Evolutionary conservation across 805 yeast genomes (phyloP), one percentile per base, ranked within the genome.

Genomic region (Saccharomycopsis sp.): DNA sequence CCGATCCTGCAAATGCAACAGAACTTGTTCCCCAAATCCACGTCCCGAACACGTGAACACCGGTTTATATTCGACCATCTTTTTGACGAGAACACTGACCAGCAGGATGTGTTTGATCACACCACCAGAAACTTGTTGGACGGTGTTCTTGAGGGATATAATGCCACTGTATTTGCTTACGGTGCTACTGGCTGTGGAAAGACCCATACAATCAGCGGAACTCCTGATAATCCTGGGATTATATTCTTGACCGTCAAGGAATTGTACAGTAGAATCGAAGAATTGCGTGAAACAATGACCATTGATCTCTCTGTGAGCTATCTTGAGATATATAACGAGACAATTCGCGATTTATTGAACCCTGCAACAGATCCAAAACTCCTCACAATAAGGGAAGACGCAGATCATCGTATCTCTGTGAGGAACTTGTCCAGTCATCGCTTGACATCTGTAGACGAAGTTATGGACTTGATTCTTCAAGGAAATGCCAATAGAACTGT

Each of bases 181-280:
- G 98, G 98, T 1, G 96, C 98, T 29, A 92, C 98, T 0, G 98
- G 98, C 0, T 92, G 97, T 70, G 98, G 98, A n/a, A 92, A 92
- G 68, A 92, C 97, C 0, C 90, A 87, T 69, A 92, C 98, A 0
- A 87, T 92, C 35, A 81, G 86, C 68, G 97, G 97, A 0, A 79
- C 85, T 0, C 78, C 83, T 0, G 80, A 80, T 1, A 72, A 79
- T 24, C 97, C 96, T 0, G 97, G 97, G 0, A 80, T 92, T 14
- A 86, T 90, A 0, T 88, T 85, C 65, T 72, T 85, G 49, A 85
- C 97, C 0, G 84, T 89, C 86, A 76, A 81, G 62, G 96, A 89
- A 59, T 73, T 93, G 38, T 91, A 86, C 68, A 73, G 73, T 19
- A 75, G 76, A 57, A 87, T 91, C 34, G 86, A 83, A 14, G 74